Percentiles rank a stretch among this genome's conserved stretches.
These are phyloP conservation scores for Tulasnella calospora DNA, from an alignment of 768 basidiomycete genomes.

Conservation along the genomic window DNA sequence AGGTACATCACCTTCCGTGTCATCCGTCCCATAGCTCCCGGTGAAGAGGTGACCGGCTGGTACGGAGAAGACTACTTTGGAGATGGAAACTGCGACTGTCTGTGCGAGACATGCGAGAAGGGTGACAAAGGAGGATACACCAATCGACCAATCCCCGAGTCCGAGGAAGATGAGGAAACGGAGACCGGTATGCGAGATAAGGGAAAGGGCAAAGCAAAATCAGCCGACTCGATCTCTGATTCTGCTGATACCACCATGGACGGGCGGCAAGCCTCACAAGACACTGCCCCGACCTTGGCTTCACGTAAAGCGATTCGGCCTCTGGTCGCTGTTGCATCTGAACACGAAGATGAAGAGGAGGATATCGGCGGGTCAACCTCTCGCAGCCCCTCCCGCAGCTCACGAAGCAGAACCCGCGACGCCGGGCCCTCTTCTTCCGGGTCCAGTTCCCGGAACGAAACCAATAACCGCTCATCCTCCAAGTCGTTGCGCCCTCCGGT, in stretches of 20 bases:
- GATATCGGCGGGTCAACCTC: constrained; percentile 1
- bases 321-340: constrained; percentile 12
- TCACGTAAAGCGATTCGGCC: constrained; percentile 14
- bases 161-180: not conserved
- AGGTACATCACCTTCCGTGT: constrained; percentile 86
- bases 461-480: not conserved
- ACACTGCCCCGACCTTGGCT: not conserved
- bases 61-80: constrained; percentile 88
- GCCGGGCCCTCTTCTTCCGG: not conserved
- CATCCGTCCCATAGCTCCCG: constrained; percentile 66
- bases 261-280: not conserved
- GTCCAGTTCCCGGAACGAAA: not conserved
- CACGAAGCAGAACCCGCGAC: not conserved
- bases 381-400: not conserved
- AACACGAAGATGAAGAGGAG: constrained; percentile 26
- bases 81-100: constrained; percentile 64
- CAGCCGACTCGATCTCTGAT: not conserved
- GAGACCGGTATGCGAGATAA: not conserved
- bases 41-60: constrained; percentile 85
- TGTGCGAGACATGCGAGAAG: constrained; percentile 84
- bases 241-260: not conserved
- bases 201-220: constrained; percentile 21
- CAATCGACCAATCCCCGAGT: constrained; percentile 20
- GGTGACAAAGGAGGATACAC: constrained; percentile 68
- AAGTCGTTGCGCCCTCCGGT: not conserved